phyloP scores from a whole-genome alignment of 331 rosid species.

The Stylosanthes scabra region DNA sequence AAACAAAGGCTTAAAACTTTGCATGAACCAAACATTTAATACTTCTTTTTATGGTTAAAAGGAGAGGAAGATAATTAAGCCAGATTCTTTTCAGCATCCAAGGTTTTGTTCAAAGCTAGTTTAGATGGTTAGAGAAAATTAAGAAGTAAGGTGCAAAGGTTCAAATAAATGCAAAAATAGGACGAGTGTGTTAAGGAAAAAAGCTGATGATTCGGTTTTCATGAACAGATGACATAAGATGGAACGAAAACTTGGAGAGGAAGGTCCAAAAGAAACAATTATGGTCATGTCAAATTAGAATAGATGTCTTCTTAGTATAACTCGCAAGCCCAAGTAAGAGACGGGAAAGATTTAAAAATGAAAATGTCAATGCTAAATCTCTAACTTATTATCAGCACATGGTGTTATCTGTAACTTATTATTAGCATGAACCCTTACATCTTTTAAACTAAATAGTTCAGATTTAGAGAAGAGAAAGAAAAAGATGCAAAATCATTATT shows the following conservation, averaged over 20 bases:
- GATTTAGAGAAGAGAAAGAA: constrained; percentile 12
- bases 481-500: constrained; percentile 28
- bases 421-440: constrained; percentile 10
- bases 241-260: neutral
- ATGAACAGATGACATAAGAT: neutral
- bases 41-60: neutral
- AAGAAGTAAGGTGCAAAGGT: constrained; percentile 3
- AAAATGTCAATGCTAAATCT: constrained; percentile 1
- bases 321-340: neutral
- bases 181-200: neutral
- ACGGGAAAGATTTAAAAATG: neutral
- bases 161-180: constrained; percentile 2
- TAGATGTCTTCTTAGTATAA: neutral
- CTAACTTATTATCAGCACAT: neutral
- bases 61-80: neutral
- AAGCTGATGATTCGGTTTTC: constrained; percentile 18
- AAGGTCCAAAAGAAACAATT: too few species aligned
- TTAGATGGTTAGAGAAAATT: neutral
- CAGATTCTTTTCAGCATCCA: neutral
- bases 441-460: constrained; percentile 5
- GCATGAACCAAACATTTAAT: constrained; percentile 1
- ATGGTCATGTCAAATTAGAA: neutral
- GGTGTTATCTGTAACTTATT: constrained; percentile 6
- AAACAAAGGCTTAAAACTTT: neutral
- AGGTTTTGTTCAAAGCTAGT: neutral